A percentile compares a stretch with the other conserved stretches of the same genome.
phyloP scores from a whole-genome alignment of 2,329 filamentous ascomycete genomes.

The Botrytis paeoniae region DNA sequence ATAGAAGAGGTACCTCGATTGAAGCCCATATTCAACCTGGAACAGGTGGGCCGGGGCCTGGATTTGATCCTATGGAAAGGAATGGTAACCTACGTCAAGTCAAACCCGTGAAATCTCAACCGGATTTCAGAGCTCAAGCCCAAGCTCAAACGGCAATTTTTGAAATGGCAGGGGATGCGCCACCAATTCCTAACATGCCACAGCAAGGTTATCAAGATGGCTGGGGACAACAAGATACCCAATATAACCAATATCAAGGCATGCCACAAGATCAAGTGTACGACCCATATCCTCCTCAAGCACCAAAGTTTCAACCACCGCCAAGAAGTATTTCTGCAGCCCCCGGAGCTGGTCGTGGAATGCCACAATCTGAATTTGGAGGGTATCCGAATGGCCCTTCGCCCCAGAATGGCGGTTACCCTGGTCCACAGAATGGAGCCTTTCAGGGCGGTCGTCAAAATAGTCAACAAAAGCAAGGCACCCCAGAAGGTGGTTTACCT shows the following conservation, averaged over 20 bases:
- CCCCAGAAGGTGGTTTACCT: slow-evolving; percentile 44
- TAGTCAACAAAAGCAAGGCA: slow-evolving; percentile 28
- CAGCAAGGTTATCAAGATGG: slow-evolving; percentile 29
- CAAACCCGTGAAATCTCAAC: slow-evolving; percentile 63
- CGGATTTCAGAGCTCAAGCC: slow-evolving; percentile 50
- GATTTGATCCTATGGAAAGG: slow-evolving; percentile 35
- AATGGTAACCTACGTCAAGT: slow-evolving; percentile 43
- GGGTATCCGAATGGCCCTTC: slow-evolving; percentile 25
- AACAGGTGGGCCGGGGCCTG: not conserved
- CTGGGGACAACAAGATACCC: slow-evolving; percentile 30
- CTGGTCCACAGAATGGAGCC: slow-evolving; percentile 22
- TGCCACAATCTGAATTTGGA: slow-evolving; percentile 25
- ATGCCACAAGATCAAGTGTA: slow-evolving; percentile 26
- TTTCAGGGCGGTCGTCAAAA: slow-evolving; percentile 25
- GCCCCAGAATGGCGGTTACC: slow-evolving; percentile 22
- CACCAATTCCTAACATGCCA: slow-evolving; percentile 48
- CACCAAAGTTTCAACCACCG: slow-evolving; percentile 32
- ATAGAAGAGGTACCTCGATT: slow-evolving; percentile 32
- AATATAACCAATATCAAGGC: slow-evolving; percentile 26
- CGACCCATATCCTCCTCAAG: slow-evolving; percentile 24
- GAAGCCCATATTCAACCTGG: slow-evolving; percentile 34
- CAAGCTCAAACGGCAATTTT: slow-evolving; percentile 67
- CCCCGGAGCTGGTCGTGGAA: slow-evolving; percentile 25
- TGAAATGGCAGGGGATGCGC: slow-evolving; percentile 66
- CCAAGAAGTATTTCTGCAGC: slow-evolving; percentile 34